Base-by-base conservation (phyloP, 2,329 filamentous ascomycete genomes). In the Fusarium nygamai region DNA sequence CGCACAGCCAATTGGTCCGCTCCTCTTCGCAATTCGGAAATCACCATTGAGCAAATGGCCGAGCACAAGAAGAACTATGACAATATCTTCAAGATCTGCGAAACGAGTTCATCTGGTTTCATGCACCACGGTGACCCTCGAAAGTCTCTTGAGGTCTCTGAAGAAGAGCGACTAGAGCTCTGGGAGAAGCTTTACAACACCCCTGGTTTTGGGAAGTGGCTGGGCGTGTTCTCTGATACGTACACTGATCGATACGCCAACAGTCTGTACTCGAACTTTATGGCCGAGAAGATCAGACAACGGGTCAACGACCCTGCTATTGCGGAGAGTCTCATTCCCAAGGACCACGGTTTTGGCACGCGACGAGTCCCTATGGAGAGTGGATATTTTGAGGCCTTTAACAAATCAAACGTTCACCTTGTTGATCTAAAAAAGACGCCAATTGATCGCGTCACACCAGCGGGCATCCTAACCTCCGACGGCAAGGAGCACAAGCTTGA, bases 1-100 rank as follows among this genome's bases (percentile, higher is more conserved):
- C 73, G 80, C 5, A 80, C 77, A 1, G 68, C 79, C 14, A 79
- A 75, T 36, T 79, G 72, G 76, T 70, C 76, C 0, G 74, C 73
- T 16, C 79, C 79, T 6, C 68, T 79, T 1, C 67, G 64, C 12
- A 78, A 78, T 14, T 41, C 46, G 1, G 53, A 64, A 3, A 78
- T 80, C 20, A 64, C 74, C 0, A 3, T 58, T 0, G 63, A 76
- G 20, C 44, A 70, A 8, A 76, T 76, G 67, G 29, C 17, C 11
- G 48, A 67, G 2, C 48, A 71, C 4, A 73, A 68, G 39, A 57
- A 63, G 5, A 64, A 75, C 9, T 76, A 73, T 46, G 67, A 76
- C 5, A 27, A 59, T 2, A 34, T 76, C 3, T 76, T 74, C 19
- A 31, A 72, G 16, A 61, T 47, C 4, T 76, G 73, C 6, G 41